phyloP scores from a whole-genome alignment of 139 green algal genomes.

The Micractinium sp. region DNA sequence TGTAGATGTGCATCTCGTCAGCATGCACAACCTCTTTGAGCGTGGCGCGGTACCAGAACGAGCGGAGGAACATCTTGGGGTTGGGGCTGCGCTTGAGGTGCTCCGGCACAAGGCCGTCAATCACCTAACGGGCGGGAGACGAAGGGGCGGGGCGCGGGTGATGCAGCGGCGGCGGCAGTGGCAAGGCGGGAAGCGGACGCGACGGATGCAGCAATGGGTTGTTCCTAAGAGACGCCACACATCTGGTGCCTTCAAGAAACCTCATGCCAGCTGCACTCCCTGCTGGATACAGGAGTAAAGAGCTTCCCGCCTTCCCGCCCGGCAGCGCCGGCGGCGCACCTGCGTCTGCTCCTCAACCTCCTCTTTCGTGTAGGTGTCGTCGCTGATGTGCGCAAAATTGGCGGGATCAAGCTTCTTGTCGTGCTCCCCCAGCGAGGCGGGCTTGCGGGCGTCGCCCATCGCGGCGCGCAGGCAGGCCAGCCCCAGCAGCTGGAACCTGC shows the following conservation, averaged over 20 bases:
- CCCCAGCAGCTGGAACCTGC: slow-evolving; percentile 73
- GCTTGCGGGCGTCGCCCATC: slow-evolving; percentile 50
- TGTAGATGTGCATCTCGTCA: slow-evolving; percentile 74
- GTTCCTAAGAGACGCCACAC: not conserved
- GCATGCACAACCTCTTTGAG: slow-evolving; percentile 23
- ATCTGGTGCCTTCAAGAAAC: not conserved
- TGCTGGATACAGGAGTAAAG: not conserved
- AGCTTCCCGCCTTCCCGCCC: not conserved
- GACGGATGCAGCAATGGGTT: not conserved
- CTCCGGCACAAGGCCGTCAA: slow-evolving; percentile 36
- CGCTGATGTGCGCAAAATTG: slow-evolving; percentile 63
- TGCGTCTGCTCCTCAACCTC: slow-evolving; percentile 63
- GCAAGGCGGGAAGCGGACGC: not conserved
- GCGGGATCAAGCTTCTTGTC: slow-evolving; percentile 47
- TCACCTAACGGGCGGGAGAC: not conserved
- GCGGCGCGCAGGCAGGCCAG: slow-evolving; percentile 62
- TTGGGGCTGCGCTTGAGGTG: slow-evolving; percentile 49
- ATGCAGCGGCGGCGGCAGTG: not conserved
- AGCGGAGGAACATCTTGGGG: slow-evolving; percentile 68
- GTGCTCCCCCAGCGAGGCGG: slow-evolving; percentile 12
- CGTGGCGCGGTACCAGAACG: slow-evolving; percentile 64
- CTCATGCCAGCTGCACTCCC: not conserved
- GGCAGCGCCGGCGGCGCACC: slow-evolving; percentile 15
- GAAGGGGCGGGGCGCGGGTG: not conserved
- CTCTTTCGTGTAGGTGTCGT: slow-evolving; percentile 52